phyloP scores from a whole-genome alignment of 306 rosid species.

The Prosopis cineraria region DNA sequence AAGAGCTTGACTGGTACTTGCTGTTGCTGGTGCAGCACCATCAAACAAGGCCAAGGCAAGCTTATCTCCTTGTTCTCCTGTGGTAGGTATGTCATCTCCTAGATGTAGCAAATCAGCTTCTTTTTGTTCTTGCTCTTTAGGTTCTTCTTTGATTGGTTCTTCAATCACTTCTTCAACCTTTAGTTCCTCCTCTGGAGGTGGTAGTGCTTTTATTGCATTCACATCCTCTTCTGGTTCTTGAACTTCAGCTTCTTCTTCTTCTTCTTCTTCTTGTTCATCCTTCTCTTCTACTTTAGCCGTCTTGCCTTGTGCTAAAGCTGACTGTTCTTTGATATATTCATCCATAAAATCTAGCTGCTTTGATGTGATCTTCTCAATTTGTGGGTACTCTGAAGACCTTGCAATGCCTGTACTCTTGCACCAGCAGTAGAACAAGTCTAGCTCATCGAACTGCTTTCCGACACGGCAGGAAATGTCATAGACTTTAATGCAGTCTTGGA shows the following conservation, averaged over 20 bases:
- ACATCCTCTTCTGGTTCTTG: slow-evolving; percentile 46
- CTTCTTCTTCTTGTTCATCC: too few relatives aligned
- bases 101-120: slow-evolving; percentile 74
- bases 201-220: slow-evolving; percentile 66
- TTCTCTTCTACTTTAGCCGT: not conserved
- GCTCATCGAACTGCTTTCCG: slow-evolving; percentile 83
- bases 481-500: slow-evolving; percentile 58
- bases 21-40: slow-evolving; percentile 37
- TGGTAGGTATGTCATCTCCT: slow-evolving; percentile 49
- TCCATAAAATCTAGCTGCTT: slow-evolving; percentile 85
- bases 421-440: slow-evolving; percentile 76
- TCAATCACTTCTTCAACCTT: slow-evolving; percentile 37
- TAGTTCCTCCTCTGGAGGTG: slow-evolving; percentile 54
- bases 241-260: not conserved
- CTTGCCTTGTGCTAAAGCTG: slow-evolving; percentile 36
- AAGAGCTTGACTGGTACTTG: slow-evolving; percentile 43
- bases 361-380: slow-evolving; percentile 66
- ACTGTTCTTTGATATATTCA: slow-evolving; percentile 66
- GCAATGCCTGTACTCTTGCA: slow-evolving; percentile 64
- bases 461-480: slow-evolving; percentile 75
- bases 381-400: slow-evolving; percentile 86
- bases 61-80: slow-evolving; percentile 49
- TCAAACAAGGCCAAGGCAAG: slow-evolving; percentile 84
- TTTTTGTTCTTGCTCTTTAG: slow-evolving; percentile 33
- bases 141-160: slow-evolving; percentile 32